Evolutionary conservation across 1,284 basidiomycete species (phyloP).

Genomic region (Ceratorhiza oryzae-sativae): DNA sequence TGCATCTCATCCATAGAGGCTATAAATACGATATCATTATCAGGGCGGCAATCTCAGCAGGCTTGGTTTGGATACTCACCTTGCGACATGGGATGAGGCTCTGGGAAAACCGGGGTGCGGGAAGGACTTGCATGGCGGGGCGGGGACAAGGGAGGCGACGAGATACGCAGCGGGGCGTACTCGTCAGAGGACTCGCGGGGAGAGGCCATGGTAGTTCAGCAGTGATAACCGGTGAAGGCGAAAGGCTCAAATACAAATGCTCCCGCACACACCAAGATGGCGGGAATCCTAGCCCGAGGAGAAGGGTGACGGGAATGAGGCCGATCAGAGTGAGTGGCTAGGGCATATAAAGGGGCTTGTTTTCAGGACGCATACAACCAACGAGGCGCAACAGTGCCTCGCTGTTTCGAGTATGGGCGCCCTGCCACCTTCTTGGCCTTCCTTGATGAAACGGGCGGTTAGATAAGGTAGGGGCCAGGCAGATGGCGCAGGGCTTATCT

Average conservation of each 20-base stretch:
- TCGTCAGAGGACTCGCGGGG: constrained; percentile 5
- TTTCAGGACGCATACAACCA: not conserved
- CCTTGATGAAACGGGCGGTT: not conserved
- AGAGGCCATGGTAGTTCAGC: constrained; percentile 6
- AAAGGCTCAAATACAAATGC: not conserved
- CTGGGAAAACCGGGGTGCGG: constrained; percentile 17
- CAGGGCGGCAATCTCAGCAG: not conserved
- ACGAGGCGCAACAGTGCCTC: constrained; percentile 11
- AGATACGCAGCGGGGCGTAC: not conserved
- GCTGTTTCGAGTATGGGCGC: not conserved
- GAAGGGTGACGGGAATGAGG: not conserved
- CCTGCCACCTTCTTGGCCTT: not conserved
- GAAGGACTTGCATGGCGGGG: not conserved
- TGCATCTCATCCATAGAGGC: constrained; percentile 36
- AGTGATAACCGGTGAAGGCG: not conserved
- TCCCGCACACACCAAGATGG: not conserved
- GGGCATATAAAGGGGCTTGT: not conserved
- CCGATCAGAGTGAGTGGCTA: not conserved
- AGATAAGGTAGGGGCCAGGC: too few species aligned
- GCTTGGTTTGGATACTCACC: not conserved
- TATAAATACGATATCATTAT: not conserved
- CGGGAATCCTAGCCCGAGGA: not conserved
- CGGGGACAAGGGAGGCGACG: not conserved
- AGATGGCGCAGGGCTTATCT: too few species aligned
- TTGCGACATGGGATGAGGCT: constrained; percentile 34